Evolutionary conservation across 805 yeast species (phyloP), one percentile per base, ranked within the genome.

Genomic region (Starmerella roubikii): DNA sequence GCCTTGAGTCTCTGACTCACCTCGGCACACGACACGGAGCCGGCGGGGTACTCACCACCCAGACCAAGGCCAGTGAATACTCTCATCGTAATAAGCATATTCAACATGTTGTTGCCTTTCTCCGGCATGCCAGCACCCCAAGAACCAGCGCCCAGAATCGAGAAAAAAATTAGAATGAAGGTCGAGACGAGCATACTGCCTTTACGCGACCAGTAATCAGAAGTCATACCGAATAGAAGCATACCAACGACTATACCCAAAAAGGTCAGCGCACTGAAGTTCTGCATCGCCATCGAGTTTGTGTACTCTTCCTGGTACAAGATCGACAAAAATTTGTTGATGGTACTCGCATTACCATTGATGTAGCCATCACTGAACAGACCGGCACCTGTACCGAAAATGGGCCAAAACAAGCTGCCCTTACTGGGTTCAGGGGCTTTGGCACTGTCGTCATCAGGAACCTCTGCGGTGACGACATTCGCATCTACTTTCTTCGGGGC

Each of bases 31-130:
- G 93, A 93, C 16, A 86, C 88, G 8, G 94, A 78, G 32, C 94
- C 86, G 12, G 93, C 78, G 34, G 95, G 94, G 56, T 86, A 86
- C 61, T 86, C 97, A 35, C 93, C 86, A 52, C 97, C 97, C 51
- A 88, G 81, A 52, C 86, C 93, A 47, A 83, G 66, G 61, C 97
- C 97, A 37, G 86, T 63, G 60, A 86, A 77, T 59, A 82, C 82
- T 59, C 97, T 71, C 58, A 78, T 83, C 9, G 77, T 78, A 8
- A 93, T 82, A 39, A 86, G 61, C 17, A 91, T 88, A 13, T 84
- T 77, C 45, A 88, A 72, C 65, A 86, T 69, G 29, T 95, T 94
- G 35, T 70, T 65, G 3, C 82, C 70, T 26, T 74, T 62, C 9
- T 32, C 31, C 13, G 55, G 55, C 33, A 77, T 77, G 30, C 61